Evolutionary conservation across 306 rosid genomes (phyloP).

Genomic region (Cicer yamashitae): DNA sequence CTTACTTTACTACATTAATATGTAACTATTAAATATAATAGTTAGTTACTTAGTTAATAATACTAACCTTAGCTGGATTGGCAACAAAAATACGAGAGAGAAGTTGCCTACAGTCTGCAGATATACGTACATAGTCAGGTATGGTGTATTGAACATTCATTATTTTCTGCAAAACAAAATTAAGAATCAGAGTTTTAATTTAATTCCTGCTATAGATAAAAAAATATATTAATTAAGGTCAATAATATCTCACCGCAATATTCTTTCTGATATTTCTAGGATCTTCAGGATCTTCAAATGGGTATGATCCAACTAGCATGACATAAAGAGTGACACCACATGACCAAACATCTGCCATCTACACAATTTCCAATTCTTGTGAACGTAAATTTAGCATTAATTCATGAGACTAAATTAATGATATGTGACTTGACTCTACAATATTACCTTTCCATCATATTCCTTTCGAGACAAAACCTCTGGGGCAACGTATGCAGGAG

Average conservation of each 20-base stretch:
- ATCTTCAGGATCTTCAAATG: slow-evolving; percentile 95
- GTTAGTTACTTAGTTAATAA: no score
- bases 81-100: slow-evolving; percentile 82
- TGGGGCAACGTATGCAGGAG: slow-evolving; percentile 95
- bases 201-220: neutral
- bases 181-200: slow-evolving; percentile 27
- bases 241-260: slow-evolving; percentile 57
- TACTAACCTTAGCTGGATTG: slow-evolving; percentile 70
- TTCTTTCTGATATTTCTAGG: slow-evolving; percentile 73
- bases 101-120: slow-evolving; percentile 70
- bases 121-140: slow-evolving; percentile 79
- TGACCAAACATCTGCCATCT: slow-evolving; percentile 98
- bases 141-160: slow-evolving; percentile 75
- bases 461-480: slow-evolving; percentile 81
- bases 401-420: neutral
- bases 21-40: no score
- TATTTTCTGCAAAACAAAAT: slow-evolving; percentile 72
- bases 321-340: slow-evolving; percentile 92
- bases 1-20: neutral
- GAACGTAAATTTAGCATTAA: neutral
- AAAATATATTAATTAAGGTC: neutral
- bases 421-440: neutral
- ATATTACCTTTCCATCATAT: slow-evolving; percentile 95
- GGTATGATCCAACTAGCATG: slow-evolving; percentile 93
- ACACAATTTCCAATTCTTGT: slow-evolving; percentile 41